phyloP scores from a whole-genome alignment of 257 asterid genomes.

The Marsdenia floribunda region DNA sequence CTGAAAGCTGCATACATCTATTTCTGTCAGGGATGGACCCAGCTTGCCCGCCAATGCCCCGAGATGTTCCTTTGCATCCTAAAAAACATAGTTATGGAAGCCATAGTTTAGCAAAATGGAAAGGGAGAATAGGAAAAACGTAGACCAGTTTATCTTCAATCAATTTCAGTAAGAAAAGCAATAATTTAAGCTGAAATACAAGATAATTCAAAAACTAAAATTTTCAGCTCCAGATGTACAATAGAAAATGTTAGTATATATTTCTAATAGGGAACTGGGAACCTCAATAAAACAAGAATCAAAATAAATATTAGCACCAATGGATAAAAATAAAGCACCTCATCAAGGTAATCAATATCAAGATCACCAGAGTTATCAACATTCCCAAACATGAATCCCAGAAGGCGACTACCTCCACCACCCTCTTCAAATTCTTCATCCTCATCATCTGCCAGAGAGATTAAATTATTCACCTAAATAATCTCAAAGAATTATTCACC shows the following conservation, averaged over 20 bases:
- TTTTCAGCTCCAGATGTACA: neutral
- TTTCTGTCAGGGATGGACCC: constrained; percentile 82
- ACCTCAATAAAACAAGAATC: neutral
- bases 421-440: constrained; percentile 93
- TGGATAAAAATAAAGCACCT: constrained; percentile 41
- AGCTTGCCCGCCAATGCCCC: constrained; percentile 95
- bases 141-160: neutral
- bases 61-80: constrained; percentile 99
- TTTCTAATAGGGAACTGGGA: neutral
- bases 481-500: neutral
- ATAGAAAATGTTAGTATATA: neutral
- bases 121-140: neutral
- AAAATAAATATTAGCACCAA: constrained; percentile 4
- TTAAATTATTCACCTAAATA: neutral
- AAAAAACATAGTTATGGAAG: constrained; percentile 17
- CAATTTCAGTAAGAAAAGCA: neutral
- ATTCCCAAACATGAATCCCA: constrained; percentile 98
- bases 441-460: constrained; percentile 64
- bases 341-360: constrained; percentile 96
- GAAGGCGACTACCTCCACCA: constrained; percentile 72
- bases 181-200: neutral
- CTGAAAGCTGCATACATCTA: constrained; percentile 59
- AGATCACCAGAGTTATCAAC: constrained; percentile 96
- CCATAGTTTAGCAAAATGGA: neutral
- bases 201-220: neutral